Base-by-base conservation (phyloP, 352 stramenopile species). In the Globisporangium spiculum region DNA sequence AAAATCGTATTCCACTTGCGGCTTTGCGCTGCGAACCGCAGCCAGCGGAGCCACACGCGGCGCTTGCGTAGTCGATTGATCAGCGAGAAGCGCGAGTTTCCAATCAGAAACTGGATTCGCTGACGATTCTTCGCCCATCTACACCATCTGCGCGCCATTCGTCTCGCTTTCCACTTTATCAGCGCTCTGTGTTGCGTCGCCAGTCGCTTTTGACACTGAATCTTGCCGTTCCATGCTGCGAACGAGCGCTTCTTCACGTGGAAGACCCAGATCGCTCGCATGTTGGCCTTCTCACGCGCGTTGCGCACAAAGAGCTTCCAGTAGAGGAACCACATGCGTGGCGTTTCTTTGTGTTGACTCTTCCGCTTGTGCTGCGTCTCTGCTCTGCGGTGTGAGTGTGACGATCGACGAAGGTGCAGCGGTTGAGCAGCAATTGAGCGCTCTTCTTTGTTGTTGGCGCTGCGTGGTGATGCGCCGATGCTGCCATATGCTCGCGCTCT, bases 1-100 rank as follows among this genome's bases (percentile, higher is more conserved):
- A 52, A 18, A 1, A 72, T n/a, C 1, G 8, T 18, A 20, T 36
- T 48, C 22, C n/a, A 26, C 20, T 53, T 14, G 1, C 24, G 2
- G 3, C 46, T 46, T 18, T 27, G 53, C 14, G 32, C 1, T 16
- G 55, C 32, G 5, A 79, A 82, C 16, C 41, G 30, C 14, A 53
- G 22, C 77, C 75, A 84, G 16, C 73, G 70, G 4, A 56, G 32
- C 77, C 75, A 84, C 55, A 75, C 54, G 32, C 70, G 70, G 27
- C 66, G 61, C 34, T 67, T 67, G n/a, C 60, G 69, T 30, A 82
- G 65, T 24, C 55, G 59, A 46, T 59, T 72, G 16, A 80, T n/a
- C 32, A 84, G 66, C 12, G 55, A 38, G 12, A 36, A 38, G n/a
- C 27, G 55, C 10, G 34, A 3, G 30, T 65, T 46, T 0, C 20